Evolutionary conservation across 768 basidiomycete genomes (phyloP), one percentile per base, ranked within the genome.

Genomic region (Leccinum disarticulatum): DNA sequence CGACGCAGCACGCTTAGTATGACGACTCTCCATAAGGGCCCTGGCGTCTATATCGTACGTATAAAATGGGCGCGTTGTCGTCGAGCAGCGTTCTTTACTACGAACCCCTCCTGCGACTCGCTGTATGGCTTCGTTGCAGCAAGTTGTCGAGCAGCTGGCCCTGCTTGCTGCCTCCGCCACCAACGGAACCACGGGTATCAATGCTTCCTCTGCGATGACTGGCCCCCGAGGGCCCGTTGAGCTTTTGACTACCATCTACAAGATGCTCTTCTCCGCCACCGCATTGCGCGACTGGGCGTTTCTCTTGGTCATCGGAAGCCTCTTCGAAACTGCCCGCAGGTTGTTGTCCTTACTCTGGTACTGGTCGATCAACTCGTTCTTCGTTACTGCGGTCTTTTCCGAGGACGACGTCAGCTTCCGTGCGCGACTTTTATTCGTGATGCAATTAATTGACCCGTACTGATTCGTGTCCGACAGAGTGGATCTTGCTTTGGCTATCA

Each of bases 401-500:
- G 82, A 85, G 5, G 74, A 80, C 0, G 88, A 91, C 62, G 54
- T 66, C n/a, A 77, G 81, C 57, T 88, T 80, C 64, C 71, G 87
- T 87, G 64, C 10, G 84, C 63, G 22, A 2, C 41, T 38, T 35
- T 52, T 11, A 63, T 51, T 30, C 61, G 4, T 33, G 3, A 31
- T n/a, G n/a, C 2, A 8, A n/a, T 33, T 41, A 17, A 17, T 49
- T 1, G 5, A 46, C 52, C 31, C 50, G 56, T 60, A 31, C 56
- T 55, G 52, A 56, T 25, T 25, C 31, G 22, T 33, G 52, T 41
- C 25, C 3, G 41, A 28, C 58, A 89, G 87, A 80, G 41, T 91
- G 89, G 89, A 78, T 90, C 66, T 81, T 88, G 80, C 72, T 79
- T 43, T 91, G 88, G 88, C 71, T 90, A 0, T 83, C 86, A 4